Percentiles rank a stretch among this genome's conserved stretches.
These are phyloP conservation scores for Entonaema liquescens DNA, from an alignment of 495 filamentous ascomycete genomes.

Conservation along the genomic window DNA sequence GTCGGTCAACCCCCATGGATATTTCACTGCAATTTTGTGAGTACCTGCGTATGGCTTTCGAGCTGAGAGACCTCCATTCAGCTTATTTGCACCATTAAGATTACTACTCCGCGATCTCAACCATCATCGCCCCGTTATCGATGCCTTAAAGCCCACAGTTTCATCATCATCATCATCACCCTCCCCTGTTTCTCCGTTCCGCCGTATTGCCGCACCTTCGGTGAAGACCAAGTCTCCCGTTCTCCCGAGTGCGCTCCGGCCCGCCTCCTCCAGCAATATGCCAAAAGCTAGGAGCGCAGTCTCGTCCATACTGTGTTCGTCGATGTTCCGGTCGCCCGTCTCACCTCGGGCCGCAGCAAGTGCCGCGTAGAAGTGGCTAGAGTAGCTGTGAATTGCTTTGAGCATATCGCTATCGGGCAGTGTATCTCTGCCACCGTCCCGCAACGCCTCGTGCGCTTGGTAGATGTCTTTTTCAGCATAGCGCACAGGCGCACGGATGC, in stretches of 20 bases:
- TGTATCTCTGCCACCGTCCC: slow-evolving; percentile 45
- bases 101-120: slow-evolving; percentile 25
- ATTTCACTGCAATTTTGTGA: background rate
- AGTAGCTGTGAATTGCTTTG: slow-evolving; percentile 78
- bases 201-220: slow-evolving; percentile 59
- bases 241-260: slow-evolving; percentile 67
- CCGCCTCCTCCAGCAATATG: slow-evolving; percentile 81
- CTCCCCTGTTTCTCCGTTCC: slow-evolving; percentile 24
- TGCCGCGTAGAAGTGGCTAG: slow-evolving; percentile 73
- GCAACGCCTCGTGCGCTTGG: slow-evolving; percentile 60
- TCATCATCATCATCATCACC: slow-evolving; percentile 21
- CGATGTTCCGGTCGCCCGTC: slow-evolving; percentile 47
- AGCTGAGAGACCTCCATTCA: slow-evolving; percentile 4
- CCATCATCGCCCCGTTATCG: slow-evolving; percentile 12
- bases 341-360: slow-evolving; percentile 45
- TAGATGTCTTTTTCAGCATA: slow-evolving; percentile 79
- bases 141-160: slow-evolving; percentile 29
- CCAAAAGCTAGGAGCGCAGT: slow-evolving; percentile 84
- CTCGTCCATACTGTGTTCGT: slow-evolving; percentile 80
- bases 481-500: slow-evolving; percentile 65
- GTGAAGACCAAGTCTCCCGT: slow-evolving; percentile 79
- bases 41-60: background rate
- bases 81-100: slow-evolving; percentile 25
- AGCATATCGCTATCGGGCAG: slow-evolving; percentile 79
- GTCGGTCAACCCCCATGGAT: background rate